Evolutionary conservation across 495 filamentous ascomycete species (phyloP).

Genomic region (Aspergillus biplanus): DNA sequence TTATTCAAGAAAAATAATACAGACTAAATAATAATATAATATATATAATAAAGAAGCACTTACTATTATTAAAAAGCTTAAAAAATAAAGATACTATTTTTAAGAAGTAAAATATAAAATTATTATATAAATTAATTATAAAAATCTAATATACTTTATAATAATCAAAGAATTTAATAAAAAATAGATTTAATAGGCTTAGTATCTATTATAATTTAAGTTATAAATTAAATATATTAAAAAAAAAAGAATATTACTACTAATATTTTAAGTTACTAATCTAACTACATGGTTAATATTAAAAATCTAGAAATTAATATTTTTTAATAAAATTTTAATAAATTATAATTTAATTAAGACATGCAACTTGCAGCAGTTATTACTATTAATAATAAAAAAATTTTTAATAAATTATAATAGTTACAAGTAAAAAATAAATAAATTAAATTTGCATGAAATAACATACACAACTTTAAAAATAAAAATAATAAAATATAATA

Average conservation of each 20-base stretch:
- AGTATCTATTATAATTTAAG: neutral
- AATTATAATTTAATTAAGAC: slow-evolving; percentile 5
- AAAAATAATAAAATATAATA: too few species aligned
- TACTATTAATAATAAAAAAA: neutral
- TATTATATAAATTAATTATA: slow-evolving; percentile 8
- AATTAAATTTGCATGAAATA: too few species aligned
- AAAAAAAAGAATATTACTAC: neutral
- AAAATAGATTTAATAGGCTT: neutral
- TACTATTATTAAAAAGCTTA: neutral
- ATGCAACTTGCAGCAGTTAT: neutral
- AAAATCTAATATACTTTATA: neutral
- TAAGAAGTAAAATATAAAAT: neutral
- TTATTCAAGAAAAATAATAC: too few species aligned
- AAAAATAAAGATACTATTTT: neutral
- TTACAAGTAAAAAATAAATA: neutral
- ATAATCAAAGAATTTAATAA: neutral
- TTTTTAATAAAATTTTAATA: slow-evolving; percentile 1
- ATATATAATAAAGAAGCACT: neutral
- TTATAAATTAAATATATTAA: neutral
- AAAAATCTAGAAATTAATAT: slow-evolving; percentile 5
- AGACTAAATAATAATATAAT: neutral
- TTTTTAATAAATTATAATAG: neutral
- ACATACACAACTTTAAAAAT: too few species aligned
- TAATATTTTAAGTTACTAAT: neutral
- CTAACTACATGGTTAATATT: neutral